These are phyloP conservation scores for Schizochytrium sp. DNA, from an alignment of 108 stramenopile species.

Conservation along the genomic window DNA sequence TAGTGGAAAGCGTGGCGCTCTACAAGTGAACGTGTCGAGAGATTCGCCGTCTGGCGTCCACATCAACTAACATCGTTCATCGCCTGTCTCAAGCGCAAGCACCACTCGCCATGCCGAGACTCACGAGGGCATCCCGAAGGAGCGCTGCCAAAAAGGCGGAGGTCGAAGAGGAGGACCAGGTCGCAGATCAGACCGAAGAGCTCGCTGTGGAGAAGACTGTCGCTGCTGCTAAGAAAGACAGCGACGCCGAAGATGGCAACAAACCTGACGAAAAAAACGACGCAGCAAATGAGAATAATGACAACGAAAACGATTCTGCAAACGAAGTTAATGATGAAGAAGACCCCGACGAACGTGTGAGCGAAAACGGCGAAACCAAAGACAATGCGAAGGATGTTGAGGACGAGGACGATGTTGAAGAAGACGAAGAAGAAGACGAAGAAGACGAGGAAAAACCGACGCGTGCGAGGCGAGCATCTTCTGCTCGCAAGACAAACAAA, in stretches of 20 bases:
- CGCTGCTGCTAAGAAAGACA: background rate
- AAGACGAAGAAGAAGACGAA: background rate
- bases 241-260: background rate
- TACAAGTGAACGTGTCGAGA: no score
- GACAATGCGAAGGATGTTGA: background rate
- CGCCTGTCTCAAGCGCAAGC: no score
- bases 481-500: no score
- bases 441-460: background rate
- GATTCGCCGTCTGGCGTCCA: no score
- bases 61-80: no score
- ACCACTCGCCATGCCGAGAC: background rate
- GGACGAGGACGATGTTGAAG: background rate
- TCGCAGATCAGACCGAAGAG: no score
- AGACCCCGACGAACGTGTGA: background rate
- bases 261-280: background rate
- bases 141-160: no score
- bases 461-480: no score
- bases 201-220: no score
- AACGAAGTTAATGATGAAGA: background rate
- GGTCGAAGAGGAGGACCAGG: no score
- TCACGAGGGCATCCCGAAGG: conserved; percentile 1
- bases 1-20: no score
- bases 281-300: background rate
- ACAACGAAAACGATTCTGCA: background rate
- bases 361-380: background rate